phyloP scores from a whole-genome alignment of 2,329 filamentous ascomycete genomes.

The Colletotrichum eleusines region DNA sequence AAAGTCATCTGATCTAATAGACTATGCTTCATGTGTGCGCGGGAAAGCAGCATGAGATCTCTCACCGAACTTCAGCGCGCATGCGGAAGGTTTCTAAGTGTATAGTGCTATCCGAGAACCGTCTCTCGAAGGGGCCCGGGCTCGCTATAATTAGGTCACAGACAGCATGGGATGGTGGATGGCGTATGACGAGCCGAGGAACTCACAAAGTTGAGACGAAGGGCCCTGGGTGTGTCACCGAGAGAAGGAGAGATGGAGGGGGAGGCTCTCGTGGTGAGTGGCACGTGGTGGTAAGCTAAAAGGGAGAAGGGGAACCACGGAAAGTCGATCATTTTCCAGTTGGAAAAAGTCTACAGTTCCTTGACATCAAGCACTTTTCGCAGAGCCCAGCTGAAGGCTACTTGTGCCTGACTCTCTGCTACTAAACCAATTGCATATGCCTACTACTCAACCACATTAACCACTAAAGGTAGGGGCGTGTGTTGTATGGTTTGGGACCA shows the following conservation, averaged over 20 bases:
- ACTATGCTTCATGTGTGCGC: background rate
- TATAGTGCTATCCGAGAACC: background rate
- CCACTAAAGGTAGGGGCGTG: background rate
- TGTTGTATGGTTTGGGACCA: background rate
- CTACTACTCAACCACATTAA: background rate
- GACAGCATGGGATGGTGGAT: background rate
- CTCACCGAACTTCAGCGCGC: background rate
- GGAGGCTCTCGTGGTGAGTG: background rate
- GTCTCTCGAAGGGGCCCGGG: background rate
- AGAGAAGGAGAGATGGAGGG: background rate
- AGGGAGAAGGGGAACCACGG: background rate
- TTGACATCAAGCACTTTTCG: background rate
- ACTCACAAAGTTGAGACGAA: background rate
- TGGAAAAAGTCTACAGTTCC: conserved; percentile 23
- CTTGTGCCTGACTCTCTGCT: background rate
- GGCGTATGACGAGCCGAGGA: too few species aligned
- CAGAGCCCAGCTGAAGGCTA: conserved; percentile 7
- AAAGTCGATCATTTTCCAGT: background rate
- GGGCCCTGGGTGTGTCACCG: background rate
- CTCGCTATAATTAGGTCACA: background rate
- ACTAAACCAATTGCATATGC: background rate
- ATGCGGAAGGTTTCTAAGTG: background rate
- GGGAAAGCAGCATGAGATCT: background rate
- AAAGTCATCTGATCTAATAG: too few species aligned
- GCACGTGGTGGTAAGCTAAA: background rate